Conservation (phyloP, 2,329 filamentous ascomycete genomes). For the Cladophialophora immunda region DNA sequence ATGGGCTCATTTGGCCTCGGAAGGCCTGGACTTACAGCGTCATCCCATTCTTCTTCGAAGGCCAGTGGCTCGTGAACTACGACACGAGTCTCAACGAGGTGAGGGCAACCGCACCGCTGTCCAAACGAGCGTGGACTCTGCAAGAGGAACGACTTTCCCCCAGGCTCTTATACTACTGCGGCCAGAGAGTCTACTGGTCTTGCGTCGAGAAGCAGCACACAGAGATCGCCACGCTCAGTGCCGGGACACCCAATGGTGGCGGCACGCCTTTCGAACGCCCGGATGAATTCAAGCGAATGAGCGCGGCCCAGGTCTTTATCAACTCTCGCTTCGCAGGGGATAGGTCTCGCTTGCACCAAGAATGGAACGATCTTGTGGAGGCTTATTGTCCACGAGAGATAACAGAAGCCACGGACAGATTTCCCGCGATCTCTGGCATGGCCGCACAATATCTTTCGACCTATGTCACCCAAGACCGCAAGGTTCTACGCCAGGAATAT, state of each 20-base stretch:
- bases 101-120: constrained; percentile 12
- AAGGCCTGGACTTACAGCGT: constrained; percentile 12
- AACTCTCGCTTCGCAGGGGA: neutral
- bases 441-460: constrained; percentile 14
- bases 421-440: constrained; percentile 16
- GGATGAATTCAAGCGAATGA: constrained; percentile 10
- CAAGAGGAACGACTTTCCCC: constrained; percentile 20
- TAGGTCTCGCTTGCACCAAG: neutral
- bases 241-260: neutral
- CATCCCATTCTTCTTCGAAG: constrained; percentile 14
- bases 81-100: constrained; percentile 19
- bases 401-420: constrained; percentile 6
- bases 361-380: constrained; percentile 15
- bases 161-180: constrained; percentile 10
- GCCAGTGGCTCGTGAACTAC: constrained; percentile 14
- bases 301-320: constrained; percentile 10
- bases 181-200: constrained; percentile 23
- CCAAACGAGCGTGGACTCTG: constrained; percentile 10
- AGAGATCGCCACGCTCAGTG: neutral
- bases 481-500: constrained; percentile 5
- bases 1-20: constrained; percentile 3
- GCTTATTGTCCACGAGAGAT: constrained; percentile 14
- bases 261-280: neutral
- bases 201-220: constrained; percentile 13
- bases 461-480: constrained; percentile 8